These are phyloP conservation scores for Fraxinus anomala DNA, from an alignment of 257 asterid genomes.

Conservation along the genomic window DNA sequence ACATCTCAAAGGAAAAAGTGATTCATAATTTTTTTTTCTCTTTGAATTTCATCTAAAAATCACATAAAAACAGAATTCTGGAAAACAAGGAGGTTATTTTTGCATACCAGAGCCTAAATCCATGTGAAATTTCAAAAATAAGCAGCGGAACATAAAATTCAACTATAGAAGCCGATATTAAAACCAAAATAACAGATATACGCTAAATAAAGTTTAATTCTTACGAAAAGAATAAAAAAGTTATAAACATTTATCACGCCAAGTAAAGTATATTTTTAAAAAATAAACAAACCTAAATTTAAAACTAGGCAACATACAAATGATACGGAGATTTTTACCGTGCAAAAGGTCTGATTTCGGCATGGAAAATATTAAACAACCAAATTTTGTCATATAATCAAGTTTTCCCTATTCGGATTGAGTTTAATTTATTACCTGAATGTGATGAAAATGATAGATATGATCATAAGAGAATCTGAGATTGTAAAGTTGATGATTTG, in stretches of 20 bases:
- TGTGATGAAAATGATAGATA: constrained; percentile 29
- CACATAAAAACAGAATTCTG: not conserved
- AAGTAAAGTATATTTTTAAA: not conserved
- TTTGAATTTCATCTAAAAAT: not conserved
- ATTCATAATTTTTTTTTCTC: not conserved
- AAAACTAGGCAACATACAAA: constrained; percentile 39
- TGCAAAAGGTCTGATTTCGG: constrained; percentile 38
- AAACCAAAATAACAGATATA: constrained; percentile 18
- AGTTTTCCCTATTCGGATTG: constrained; percentile 4
- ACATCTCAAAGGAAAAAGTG: not conserved
- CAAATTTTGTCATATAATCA: constrained; percentile 36
- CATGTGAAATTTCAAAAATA: constrained; percentile 37
- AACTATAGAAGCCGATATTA: not conserved
- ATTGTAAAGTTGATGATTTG: constrained; percentile 37
- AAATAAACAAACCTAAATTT: not conserved
- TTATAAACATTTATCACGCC: not conserved
- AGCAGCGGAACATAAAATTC: not conserved
- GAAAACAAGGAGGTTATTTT: not conserved
- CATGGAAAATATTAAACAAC: constrained; percentile 42
- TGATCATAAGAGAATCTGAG: constrained; percentile 24
- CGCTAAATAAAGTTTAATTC: constrained; percentile 33
- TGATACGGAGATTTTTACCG: constrained; percentile 51
- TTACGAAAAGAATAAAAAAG: constrained; percentile 42
- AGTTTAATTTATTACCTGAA: constrained; percentile 22
- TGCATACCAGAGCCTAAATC: constrained; percentile 52